Base-by-base conservation (phyloP, 1,139 yeast species). In the Ogataea hybrid region DNA sequence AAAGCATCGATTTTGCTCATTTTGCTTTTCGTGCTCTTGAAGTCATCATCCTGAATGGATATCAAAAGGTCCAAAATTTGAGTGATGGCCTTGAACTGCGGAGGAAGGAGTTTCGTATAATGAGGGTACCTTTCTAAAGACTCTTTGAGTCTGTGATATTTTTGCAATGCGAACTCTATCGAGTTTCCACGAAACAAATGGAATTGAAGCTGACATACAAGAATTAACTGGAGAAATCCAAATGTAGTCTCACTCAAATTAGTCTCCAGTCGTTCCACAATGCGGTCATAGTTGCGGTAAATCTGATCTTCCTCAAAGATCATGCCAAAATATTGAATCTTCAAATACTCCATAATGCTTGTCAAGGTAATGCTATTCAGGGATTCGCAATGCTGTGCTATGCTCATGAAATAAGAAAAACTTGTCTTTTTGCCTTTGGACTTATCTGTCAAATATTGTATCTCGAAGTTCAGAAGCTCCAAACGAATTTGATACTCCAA, bases 391-490 rank as follows among this genome's bases (percentile, higher is more conserved):
- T 49, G 49, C 0, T 49, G 44, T 3, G 64, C 54, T 18, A 59
- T 57, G 2, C 58, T 61, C 39, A 59, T 58, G 27, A 69, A 43
- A 48, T 63, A 71, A 28, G 59, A 59, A 11, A 60, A 22, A 2
- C 67, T 50, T n/a, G 69, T 42, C 22, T 52, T 56, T 12, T 63
- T 44, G 37, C 52, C 52, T 2, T 56, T 46, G 31, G 48, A 54
- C 1, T 55, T 46, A 36, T 52, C 59, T 2, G 41, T 28, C 12
- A 28, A 15, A 39, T 60, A 63, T 33, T 69, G 56, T 21, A 73
- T 63, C 41, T 62, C 65, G 16, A 66, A 62, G 35, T 62, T 62
- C 20, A 71, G 48, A 35, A 67, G 56, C 38, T 70, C 71, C 28
- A 67, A 50, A 25, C 58, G 55, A 20, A 69, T 58, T 35, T 58